Evolutionary conservation across 768 basidiomycete species (phyloP), one percentile per base, ranked within the genome.

Genomic region (Kwoniella sp.): DNA sequence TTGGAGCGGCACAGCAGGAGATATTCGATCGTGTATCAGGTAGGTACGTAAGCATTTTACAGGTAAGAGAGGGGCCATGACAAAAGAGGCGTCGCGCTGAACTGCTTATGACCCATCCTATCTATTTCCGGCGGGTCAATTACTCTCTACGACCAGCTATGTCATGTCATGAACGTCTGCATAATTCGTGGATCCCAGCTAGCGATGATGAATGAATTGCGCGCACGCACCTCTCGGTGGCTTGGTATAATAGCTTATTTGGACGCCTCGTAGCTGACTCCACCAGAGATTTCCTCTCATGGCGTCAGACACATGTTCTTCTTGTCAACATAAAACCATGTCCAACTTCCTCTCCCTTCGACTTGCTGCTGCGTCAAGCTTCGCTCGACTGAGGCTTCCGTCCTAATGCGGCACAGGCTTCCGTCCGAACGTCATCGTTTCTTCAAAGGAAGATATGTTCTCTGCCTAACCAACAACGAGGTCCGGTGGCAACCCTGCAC

Each of bases 1-100:
- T 33, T 33, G 33, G 33, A 33, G 33, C 33, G 5, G 13, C 33
- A 33, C 33, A 33, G 33, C 33, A 5, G 13, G 13, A 33, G 33
- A 33, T n/a, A n/a, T 33, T 33, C 33, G 33, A 33, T 33, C 33
- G 33, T n/a, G n/a, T n/a, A n/a, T 33, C 33, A 13, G 13, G 6
- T 13, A 13, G 8, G 17, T 19, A 10, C 40, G 40, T 44, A 44
- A 33, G 33, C 33, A 6, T 33, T 13, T 33, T 6, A 6, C 7
- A 33, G 33, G 33, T 6, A 13, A 33, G 33, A 33, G 13, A 33
- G 40, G 40, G 40, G 47, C 33, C 49, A 61, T 61, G 60, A 61
- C 60, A 46, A 29, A 61, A 61, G 60, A 61, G 60, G 60, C 60
- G 60, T 54, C 46, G 49, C 25, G 19, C 24, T 30, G 25, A 24